Evolutionary conservation across 495 filamentous ascomycete species (phyloP).

Genomic region (Paragyromitra xinjiangensis): DNA sequence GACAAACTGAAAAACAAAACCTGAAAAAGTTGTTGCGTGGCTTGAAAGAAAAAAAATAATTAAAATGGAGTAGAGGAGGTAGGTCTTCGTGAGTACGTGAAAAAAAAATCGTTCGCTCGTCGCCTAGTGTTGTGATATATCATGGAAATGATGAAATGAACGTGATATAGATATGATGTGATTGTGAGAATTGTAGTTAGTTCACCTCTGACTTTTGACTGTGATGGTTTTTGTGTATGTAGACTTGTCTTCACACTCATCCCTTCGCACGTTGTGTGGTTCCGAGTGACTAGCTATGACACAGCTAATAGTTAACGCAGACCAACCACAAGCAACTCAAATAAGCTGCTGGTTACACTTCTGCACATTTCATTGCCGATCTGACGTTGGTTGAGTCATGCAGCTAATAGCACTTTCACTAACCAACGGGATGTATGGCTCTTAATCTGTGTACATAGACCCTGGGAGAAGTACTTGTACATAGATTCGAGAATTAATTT

Average conservation of each 20-base stretch:
- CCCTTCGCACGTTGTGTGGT: not conserved
- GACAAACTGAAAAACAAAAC: constrained; percentile 37
- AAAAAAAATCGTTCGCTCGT: not conserved
- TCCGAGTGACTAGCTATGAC: constrained; percentile 3
- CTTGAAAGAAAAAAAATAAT: not conserved
- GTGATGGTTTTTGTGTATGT: too few relatives aligned
- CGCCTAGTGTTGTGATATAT: not conserved
- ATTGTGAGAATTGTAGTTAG: not conserved
- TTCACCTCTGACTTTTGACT: too few relatives aligned
- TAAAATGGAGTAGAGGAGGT: not conserved
- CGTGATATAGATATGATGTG: not conserved
- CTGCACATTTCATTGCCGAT: too few relatives aligned
- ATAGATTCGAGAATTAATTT: too few relatives aligned
- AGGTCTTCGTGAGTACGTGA: not conserved
- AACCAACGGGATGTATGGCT: too few relatives aligned
- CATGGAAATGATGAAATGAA: not conserved
- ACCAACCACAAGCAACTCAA: not conserved
- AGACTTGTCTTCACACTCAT: too few relatives aligned
- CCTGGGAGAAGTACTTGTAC: too few relatives aligned
- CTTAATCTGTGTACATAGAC: too few relatives aligned
- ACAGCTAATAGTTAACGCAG: not conserved
- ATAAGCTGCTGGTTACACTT: too few relatives aligned
- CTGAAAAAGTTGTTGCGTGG: constrained; percentile 15
- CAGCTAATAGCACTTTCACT: too few relatives aligned
- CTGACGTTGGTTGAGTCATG: too few relatives aligned